phyloP scores from a whole-genome alignment of 768 basidiomycete species.

The Boletus subcaerulescens region DNA sequence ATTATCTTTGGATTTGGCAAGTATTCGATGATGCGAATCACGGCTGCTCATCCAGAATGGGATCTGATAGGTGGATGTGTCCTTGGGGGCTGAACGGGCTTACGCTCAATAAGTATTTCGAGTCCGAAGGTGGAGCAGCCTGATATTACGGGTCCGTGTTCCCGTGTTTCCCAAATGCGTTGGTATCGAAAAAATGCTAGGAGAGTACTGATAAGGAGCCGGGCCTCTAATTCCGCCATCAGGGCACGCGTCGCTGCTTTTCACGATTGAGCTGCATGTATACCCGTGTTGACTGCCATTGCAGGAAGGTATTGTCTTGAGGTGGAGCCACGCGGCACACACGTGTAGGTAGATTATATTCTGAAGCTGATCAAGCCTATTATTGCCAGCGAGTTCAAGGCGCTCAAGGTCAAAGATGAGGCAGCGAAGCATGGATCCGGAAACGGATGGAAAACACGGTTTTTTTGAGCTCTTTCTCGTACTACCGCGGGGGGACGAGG shows the following conservation, averaged over 20 bases:
- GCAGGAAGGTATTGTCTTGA: background rate
- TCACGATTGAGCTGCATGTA: background rate
- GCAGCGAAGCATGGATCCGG: background rate
- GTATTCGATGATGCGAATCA: too few species aligned
- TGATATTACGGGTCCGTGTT: too few species aligned
- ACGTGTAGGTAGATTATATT: background rate
- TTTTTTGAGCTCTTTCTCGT: conserved; percentile 27
- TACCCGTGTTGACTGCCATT: background rate
- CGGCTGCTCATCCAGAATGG: too few species aligned
- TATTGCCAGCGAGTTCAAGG: background rate
- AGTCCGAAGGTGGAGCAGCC: too few species aligned
- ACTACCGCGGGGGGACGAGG: background rate
- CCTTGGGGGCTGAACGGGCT: too few species aligned
- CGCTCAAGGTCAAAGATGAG: background rate
- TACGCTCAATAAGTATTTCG: too few species aligned
- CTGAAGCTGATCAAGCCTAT: background rate
- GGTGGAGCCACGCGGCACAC: conserved; percentile 2
- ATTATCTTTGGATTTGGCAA: too few species aligned
- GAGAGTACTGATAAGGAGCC: too few species aligned
- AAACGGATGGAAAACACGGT: conserved; percentile 19
- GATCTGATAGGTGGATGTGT: too few species aligned
- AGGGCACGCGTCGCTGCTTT: background rate
- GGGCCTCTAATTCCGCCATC: background rate
- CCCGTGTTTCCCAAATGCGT: background rate
- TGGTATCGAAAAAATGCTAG: background rate